Conservation (phyloP, 2,329 filamentous ascomycete species). For the Sporothrix inflata region DNA sequence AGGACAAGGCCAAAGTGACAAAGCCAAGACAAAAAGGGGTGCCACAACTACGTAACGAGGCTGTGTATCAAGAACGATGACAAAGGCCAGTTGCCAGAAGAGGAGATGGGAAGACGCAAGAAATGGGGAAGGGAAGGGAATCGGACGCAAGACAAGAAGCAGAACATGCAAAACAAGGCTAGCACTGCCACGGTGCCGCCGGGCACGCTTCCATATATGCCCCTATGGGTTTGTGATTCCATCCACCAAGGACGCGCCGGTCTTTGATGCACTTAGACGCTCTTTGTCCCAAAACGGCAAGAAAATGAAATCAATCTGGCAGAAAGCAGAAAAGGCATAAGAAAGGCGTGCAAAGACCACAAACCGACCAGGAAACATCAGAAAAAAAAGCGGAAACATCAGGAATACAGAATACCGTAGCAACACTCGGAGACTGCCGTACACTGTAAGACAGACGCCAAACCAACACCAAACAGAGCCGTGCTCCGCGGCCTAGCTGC, state of each 20-base stretch:
- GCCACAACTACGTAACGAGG: slow-evolving; percentile 10
- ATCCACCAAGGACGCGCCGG: not conserved
- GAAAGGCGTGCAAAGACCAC: not conserved
- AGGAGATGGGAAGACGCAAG: not conserved
- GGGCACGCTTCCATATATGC: slow-evolving; percentile 24
- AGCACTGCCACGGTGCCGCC: slow-evolving; percentile 20
- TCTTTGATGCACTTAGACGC: not conserved
- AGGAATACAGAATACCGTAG: not conserved
- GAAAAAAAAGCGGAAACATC: not conserved
- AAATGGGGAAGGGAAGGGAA: not conserved
- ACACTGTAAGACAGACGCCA: not conserved
- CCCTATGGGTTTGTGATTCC: slow-evolving; percentile 21
- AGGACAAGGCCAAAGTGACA: slow-evolving; percentile 9
- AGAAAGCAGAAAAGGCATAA: not conserved
- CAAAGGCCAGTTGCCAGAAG: slow-evolving; percentile 12
- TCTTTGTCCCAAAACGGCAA: not conserved
- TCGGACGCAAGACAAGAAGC: not conserved
- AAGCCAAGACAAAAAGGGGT: slow-evolving; percentile 7
- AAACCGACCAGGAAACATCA: not conserved
- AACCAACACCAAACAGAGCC: not conserved
- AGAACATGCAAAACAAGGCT: not conserved
- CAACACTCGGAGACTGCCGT: not conserved
- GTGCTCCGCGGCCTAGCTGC: not conserved
- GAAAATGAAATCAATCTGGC: slow-evolving; percentile 11
- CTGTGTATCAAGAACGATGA: slow-evolving; percentile 14